Evolutionary conservation across 208 protist genomes (phyloP).

Genomic region (Trypanosoma melophagium): DNA sequence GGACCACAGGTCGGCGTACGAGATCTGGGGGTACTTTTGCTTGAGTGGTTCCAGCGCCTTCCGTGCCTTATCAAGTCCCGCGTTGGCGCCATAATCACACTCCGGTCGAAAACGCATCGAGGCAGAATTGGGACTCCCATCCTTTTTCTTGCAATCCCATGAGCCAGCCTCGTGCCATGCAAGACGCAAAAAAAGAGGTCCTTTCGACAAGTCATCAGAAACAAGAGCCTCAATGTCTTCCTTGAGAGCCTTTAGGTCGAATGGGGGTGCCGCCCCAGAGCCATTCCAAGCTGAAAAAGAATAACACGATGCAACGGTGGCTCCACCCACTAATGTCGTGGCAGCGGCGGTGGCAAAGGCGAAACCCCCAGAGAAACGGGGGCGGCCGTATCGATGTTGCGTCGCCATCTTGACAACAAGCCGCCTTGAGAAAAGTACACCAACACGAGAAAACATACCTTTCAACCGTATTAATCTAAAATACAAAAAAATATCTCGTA

Average conservation of each 20-base stretch:
- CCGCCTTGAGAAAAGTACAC: constrained; percentile 38
- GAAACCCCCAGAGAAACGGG: neutral
- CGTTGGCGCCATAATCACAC: constrained; percentile 80
- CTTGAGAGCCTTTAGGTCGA: constrained; percentile 47
- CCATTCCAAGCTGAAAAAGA: neutral
- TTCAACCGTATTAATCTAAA: too few relatives aligned
- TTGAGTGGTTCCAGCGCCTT: constrained; percentile 88
- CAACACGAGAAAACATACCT: constrained; percentile 39
- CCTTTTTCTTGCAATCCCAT: constrained; percentile 59
- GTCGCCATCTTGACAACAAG: constrained; percentile 7
- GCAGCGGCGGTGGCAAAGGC: constrained; percentile 34
- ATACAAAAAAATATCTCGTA: too few relatives aligned
- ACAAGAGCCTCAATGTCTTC: constrained; percentile 62
- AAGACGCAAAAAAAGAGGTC: constrained; percentile 69
- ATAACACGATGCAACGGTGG: constrained; percentile 42
- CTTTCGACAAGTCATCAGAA: constrained; percentile 42
- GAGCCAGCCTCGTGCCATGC: constrained; percentile 81
- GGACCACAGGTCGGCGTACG: constrained; percentile 93
- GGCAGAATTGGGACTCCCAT: constrained; percentile 66
- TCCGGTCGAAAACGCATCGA: constrained; percentile 84
- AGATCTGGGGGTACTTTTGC: constrained; percentile 84
- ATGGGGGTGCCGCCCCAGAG: constrained; percentile 43
- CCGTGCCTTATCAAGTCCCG: constrained; percentile 79
- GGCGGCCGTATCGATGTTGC: neutral
- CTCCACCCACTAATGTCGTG: constrained; percentile 37